Evolutionary conservation across 2,329 filamentous ascomycete species (phyloP).

Genomic region (Fusarium sp.): DNA sequence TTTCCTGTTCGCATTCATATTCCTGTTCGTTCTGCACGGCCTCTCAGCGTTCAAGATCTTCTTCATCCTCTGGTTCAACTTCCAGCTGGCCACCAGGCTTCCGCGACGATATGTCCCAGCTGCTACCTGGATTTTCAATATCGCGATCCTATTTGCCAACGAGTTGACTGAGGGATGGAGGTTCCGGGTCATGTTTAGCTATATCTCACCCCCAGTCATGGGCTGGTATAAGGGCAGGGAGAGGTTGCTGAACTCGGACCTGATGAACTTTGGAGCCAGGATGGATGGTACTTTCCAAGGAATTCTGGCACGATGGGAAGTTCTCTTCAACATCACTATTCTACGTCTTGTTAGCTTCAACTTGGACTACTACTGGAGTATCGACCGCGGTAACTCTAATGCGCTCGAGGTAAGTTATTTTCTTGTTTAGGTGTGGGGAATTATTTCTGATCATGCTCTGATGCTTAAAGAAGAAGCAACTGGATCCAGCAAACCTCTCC

Average conservation of each 20-base stretch:
- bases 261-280: conserved; percentile 73
- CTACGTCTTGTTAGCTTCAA: conserved; percentile 96
- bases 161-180: conserved; percentile 84
- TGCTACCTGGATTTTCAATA: conserved; percentile 90
- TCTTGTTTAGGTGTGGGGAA: conserved; percentile 4
- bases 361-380: conserved; percentile 94
- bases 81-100: conserved; percentile 77
- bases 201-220: conserved; percentile 55
- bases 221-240: conserved; percentile 44
- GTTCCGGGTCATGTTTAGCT: conserved; percentile 70
- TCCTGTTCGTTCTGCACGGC: conserved; percentile 83
- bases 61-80: conserved; percentile 83
- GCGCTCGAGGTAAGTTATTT: conserved; percentile 79
- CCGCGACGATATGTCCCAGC: conserved; percentile 77
- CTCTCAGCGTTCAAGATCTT: conserved; percentile 87
- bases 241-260: conserved; percentile 50
- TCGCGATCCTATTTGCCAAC: conserved; percentile 87
- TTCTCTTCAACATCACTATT: conserved; percentile 97
- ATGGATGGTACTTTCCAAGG: conserved; percentile 81
- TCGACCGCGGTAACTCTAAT: conserved; percentile 71
- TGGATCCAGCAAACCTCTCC: conserved; percentile 86
- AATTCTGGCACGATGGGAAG: conserved; percentile 90
- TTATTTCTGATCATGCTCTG: conserved; percentile 56
- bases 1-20: conserved; percentile 81
- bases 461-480: conserved; percentile 94